Evolutionary conservation across 2,329 filamentous ascomycete species (phyloP).

Genomic region (Claviceps sorghi): DNA sequence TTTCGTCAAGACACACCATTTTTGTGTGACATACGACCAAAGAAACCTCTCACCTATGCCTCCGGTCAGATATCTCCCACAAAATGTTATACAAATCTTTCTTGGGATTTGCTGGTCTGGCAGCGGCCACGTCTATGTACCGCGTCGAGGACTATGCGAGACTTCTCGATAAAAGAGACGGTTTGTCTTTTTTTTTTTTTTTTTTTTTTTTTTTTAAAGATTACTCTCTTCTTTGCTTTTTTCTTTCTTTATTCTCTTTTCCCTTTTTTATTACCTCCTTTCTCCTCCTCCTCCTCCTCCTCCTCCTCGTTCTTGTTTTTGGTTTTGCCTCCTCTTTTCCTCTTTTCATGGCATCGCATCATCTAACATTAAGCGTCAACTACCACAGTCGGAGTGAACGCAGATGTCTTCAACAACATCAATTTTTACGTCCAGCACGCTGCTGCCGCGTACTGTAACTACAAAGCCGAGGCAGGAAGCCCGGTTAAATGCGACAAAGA

Average conservation of each 20-base stretch:
- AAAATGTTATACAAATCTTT: constrained; percentile 13
- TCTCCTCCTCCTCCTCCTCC: too few relatives aligned
- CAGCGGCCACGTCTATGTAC: constrained; percentile 12
- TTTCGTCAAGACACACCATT: neutral
- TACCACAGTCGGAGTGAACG: constrained; percentile 11
- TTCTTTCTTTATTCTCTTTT: neutral
- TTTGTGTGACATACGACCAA: too few relatives aligned
- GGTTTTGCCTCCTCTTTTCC: neutral
- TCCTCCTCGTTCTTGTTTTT: neutral
- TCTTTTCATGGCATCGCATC: neutral
- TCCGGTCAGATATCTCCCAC: neutral
- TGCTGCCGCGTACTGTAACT: constrained; percentile 40
- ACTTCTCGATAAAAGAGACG: constrained; percentile 17
- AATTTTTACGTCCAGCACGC: constrained; percentile 37
- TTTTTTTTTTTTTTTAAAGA: constrained; percentile 15
- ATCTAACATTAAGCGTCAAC: neutral
- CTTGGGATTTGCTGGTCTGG: constrained; percentile 14
- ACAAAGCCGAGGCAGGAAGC: constrained; percentile 21
- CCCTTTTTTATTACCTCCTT: constrained; percentile 11
- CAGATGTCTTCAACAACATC: constrained; percentile 17
- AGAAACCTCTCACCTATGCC: too few relatives aligned
- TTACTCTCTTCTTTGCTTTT: constrained; percentile 15
- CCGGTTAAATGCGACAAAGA: constrained; percentile 27
- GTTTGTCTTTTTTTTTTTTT: neutral
- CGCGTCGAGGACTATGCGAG: constrained; percentile 13